Evolutionary conservation across 2,329 filamentous ascomycete species (phyloP), one percentile per base, ranked within the genome.

Genomic region (Teratosphaeria viscida): DNA sequence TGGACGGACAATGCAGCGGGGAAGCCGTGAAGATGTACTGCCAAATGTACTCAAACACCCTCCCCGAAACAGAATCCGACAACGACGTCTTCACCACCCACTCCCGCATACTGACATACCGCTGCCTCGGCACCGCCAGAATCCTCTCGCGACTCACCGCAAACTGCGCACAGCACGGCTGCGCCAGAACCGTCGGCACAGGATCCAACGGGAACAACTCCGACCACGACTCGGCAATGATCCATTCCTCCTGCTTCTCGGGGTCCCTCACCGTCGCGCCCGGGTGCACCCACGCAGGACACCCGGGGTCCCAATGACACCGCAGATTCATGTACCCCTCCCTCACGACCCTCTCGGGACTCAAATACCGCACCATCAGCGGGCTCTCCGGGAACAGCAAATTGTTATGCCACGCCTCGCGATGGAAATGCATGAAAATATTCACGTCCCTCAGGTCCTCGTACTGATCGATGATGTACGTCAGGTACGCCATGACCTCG

Each of bases 161-260:
- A 65, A 87, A 86, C 64, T 87, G 84, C 2, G 81, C 82, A 66
- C 84, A 86, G 68, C 84, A 86, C 3, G 84, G 81, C 63, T 85
- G 82, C 1, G 82, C 78, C 0, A 86, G 76, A 0, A 83, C 78
- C 1, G 66, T 64, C 0, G 79, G 79, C 1, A 81, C 72, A 11
- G 73, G 71, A 56, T 79, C 77, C 5, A 75, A 64, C 1, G 79
- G 78, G 63, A 81, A 81, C 0, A 81, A 64, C 63, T 79, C 74
- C 52, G 71, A 70, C 78, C 78, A 81, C 0, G 71, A 72, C 47
- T 76, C 74, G 0, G 75, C 76, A 5, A 80, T 63, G 1, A 78
- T 60, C 5, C 72, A 63, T 60, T 80, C 75, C 62, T 81, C 78
- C 54, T 74, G 71, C 66, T 78, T 79, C 10, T 68, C 63, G 5